A percentile compares a stretch with the other conserved stretches of the same genome.
Evolutionary conservation across 2,329 filamentous ascomycete species (phyloP).

Genomic region (Stemphylium vesicarium): DNA sequence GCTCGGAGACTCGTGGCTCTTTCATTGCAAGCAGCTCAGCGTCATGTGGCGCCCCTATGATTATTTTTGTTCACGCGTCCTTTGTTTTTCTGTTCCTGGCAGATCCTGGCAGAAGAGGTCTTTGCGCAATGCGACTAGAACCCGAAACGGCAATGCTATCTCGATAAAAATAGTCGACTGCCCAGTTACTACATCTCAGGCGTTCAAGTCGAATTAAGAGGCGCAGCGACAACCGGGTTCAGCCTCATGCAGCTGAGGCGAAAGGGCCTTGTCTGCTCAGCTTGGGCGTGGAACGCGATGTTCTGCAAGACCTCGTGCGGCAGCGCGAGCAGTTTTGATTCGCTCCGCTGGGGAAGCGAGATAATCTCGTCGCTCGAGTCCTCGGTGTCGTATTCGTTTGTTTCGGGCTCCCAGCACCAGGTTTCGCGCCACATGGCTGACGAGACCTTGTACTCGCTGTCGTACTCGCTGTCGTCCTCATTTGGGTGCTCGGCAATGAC

Average conservation of each 20-base stretch:
- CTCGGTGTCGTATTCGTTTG: neutral
- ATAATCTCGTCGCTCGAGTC: neutral
- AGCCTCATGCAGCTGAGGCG: constrained; percentile 6
- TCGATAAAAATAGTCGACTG: too few relatives aligned
- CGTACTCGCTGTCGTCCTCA: constrained; percentile 3
- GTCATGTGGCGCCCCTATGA: too few relatives aligned
- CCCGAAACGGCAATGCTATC: neutral
- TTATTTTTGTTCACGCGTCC: too few relatives aligned
- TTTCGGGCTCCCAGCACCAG: constrained; percentile 5
- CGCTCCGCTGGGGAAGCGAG: neutral
- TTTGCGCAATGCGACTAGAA: too few relatives aligned
- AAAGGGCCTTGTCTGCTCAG: neutral
- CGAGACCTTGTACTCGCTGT: neutral
- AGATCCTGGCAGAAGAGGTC: too few relatives aligned
- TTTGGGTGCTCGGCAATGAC: constrained; percentile 12
- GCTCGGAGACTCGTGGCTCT: neutral
- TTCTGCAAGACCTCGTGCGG: neutral
- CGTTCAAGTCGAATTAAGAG: neutral
- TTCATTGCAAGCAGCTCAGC: neutral
- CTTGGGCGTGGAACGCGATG: neutral
- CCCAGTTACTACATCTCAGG: too few relatives aligned
- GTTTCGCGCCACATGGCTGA: constrained; percentile 11
- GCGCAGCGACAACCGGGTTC: neutral
- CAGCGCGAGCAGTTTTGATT: neutral
- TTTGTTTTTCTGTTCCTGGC: too few relatives aligned